phyloP scores from a whole-genome alignment of 805 yeast species.

The Wickerhamiella kurtzmanii region DNA sequence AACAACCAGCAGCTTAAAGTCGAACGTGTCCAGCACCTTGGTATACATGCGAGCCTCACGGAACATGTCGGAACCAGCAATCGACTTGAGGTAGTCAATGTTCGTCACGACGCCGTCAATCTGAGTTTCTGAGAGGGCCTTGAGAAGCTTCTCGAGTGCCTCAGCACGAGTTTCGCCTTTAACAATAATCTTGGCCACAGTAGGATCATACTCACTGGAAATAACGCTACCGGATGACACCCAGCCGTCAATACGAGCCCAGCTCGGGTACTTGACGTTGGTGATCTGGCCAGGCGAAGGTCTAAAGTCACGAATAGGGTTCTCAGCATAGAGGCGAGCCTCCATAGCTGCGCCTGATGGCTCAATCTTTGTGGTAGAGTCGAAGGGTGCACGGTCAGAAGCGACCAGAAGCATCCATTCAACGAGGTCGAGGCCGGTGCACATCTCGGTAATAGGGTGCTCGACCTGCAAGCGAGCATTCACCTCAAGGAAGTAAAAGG shows the following conservation, averaged over 20 bases:
- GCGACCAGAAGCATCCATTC: conserved; percentile 95
- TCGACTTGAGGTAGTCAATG: conserved; percentile 74
- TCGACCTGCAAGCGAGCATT: conserved; percentile 95
- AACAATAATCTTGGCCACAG: conserved; percentile 90
- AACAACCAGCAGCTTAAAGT: conserved; percentile 69
- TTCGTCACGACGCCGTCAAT: conserved; percentile 83
- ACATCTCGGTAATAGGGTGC: conserved; percentile 93
- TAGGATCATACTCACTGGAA: conserved; percentile 92
- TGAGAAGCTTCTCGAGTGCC: conserved; percentile 60
- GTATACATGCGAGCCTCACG: conserved; percentile 74
- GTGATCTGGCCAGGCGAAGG: conserved; percentile 94
- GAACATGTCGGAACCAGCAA: conserved; percentile 76
- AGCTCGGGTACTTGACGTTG: conserved; percentile 69
- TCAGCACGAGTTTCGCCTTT: conserved; percentile 83
- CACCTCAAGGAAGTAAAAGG: conserved; percentile 88
- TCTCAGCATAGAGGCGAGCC: conserved; percentile 92
- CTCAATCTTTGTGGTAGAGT: conserved; percentile 36
- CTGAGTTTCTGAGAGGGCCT: conserved; percentile 74
- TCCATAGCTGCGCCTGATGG: conserved; percentile 87
- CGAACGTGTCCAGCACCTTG: conserved; percentile 69
- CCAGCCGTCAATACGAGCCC: conserved; percentile 96
- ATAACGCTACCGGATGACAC: conserved; percentile 73
- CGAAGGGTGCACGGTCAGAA: conserved; percentile 77
- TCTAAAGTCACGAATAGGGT: conserved; percentile 86
- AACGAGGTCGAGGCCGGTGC: conserved; percentile 85